phyloP scores from a whole-genome alignment of 768 basidiomycete species.

The Lactifluus pinguis region DNA sequence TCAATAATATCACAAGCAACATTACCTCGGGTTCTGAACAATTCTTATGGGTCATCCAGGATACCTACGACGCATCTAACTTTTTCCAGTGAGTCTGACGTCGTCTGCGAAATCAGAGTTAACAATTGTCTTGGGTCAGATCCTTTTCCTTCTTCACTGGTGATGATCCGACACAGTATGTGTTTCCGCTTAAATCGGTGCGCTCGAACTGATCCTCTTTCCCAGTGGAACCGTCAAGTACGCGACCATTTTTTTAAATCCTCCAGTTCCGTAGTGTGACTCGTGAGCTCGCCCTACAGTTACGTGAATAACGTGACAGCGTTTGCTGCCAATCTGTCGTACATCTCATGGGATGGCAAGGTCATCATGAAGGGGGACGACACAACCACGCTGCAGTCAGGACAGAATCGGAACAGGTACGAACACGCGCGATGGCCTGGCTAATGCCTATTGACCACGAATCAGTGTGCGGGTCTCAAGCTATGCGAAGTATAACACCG shows the following conservation, averaged over 20 bases:
- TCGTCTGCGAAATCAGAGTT: not conserved
- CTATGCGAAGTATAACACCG: slow-evolving; percentile 53
- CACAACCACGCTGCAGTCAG: slow-evolving; percentile 43
- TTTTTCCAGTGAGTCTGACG: slow-evolving; percentile 17
- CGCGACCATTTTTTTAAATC: slow-evolving; percentile 21
- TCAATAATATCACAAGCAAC: slow-evolving; percentile 8
- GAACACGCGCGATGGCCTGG: not conserved
- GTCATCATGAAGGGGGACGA: slow-evolving; percentile 76
- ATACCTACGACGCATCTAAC: slow-evolving; percentile 16
- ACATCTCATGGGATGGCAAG: slow-evolving; percentile 44
- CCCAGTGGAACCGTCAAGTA: slow-evolving; percentile 64
- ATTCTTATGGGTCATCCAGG: slow-evolving; percentile 17
- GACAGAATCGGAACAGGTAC: slow-evolving; percentile 55
- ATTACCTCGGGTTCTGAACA: not conserved
- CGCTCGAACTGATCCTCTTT: not conserved
- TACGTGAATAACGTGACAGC: slow-evolving; percentile 53
- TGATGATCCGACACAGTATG: slow-evolving; percentile 15
- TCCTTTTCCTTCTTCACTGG: slow-evolving; percentile 13
- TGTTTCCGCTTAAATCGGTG: slow-evolving; percentile 1
- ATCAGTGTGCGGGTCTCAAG: slow-evolving; percentile 71
- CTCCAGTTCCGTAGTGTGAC: not conserved
- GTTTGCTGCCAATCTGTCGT: slow-evolving; percentile 45
- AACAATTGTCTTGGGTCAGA: slow-evolving; percentile 1
- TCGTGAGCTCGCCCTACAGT: slow-evolving; percentile 29
- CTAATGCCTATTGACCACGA: not conserved